Percentiles rank a stretch among this genome's conserved stretches.
These are phyloP conservation scores for Hsuehochloa calcarea DNA, from an alignment of 176 grass and related monocot genomes.

Conservation along the genomic window DNA sequence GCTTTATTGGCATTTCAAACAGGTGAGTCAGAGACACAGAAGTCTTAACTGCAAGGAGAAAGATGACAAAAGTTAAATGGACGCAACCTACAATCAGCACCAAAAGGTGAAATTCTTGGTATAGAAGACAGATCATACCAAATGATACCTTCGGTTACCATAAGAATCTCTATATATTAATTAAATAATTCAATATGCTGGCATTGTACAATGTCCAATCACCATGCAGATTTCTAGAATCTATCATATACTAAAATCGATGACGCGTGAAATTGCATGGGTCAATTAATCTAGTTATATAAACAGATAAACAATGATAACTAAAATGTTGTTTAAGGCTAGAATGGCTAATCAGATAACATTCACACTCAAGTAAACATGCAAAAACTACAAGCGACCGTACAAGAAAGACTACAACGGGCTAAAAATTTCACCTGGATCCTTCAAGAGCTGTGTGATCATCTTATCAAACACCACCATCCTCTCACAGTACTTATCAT, in stretches of 20 bases:
- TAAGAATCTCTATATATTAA: neutral
- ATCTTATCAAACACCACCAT: conserved; percentile 86
- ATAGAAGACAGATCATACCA: neutral
- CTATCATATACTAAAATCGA: neutral
- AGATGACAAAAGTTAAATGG: neutral
- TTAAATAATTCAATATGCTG: neutral
- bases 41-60: neutral
- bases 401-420: neutral
- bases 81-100: neutral
- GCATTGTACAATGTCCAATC: neutral
- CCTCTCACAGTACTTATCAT: conserved; percentile 73
- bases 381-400: conserved; percentile 6
- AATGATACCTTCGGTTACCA: neutral
- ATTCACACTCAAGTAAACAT: neutral
- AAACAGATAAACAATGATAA: neutral
- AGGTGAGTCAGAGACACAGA: neutral
- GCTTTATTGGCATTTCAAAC: neutral
- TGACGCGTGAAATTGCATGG: neutral
- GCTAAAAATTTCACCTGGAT: conserved; percentile 51
- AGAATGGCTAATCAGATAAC: neutral
- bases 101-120: neutral
- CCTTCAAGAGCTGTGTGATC: conserved; percentile 57
- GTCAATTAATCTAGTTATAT: neutral
- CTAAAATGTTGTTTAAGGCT: neutral
- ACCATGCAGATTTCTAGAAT: neutral